phyloP scores from a whole-genome alignment of 176 grass and related monocot genomes.

The Chloris gayana region DNA sequence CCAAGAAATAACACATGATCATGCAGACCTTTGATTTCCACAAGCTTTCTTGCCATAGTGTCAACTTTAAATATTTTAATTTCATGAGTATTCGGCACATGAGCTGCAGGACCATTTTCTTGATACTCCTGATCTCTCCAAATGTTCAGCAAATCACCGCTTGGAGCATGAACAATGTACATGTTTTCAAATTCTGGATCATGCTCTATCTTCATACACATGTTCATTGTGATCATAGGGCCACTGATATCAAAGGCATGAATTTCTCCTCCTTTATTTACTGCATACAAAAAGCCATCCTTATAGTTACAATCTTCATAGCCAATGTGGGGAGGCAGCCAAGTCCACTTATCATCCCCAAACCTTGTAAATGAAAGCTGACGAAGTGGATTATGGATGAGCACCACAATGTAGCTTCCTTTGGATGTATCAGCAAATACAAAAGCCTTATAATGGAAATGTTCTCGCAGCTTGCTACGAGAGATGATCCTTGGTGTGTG shows the following conservation, averaged over 20 bases:
- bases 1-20: neutral
- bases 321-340: neutral
- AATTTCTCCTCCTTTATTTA: neutral
- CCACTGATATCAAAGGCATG: slow-evolving; percentile 14
- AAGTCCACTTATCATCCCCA: neutral
- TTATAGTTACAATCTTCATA: neutral
- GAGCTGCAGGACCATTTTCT: neutral
- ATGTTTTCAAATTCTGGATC: neutral
- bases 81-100: neutral
- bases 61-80: neutral
- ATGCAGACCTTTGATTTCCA: neutral
- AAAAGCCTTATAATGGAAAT: slow-evolving; percentile 10
- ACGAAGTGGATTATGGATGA: neutral
- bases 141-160: slow-evolving; percentile 24
- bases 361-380: neutral
- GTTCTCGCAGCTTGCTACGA: neutral
- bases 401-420: slow-evolving; percentile 21
- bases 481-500: neutral
- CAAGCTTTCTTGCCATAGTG: neutral
- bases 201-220: neutral
- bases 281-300: neutral
- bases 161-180: too few species aligned
- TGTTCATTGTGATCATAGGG: neutral
- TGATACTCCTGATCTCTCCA: neutral
- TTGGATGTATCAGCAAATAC: slow-evolving; percentile 11